Evolutionary conservation across 2,329 filamentous ascomycete species (phyloP), one percentile per base, ranked within the genome.

Genomic region (Ophiosphaerella herpotricha): DNA sequence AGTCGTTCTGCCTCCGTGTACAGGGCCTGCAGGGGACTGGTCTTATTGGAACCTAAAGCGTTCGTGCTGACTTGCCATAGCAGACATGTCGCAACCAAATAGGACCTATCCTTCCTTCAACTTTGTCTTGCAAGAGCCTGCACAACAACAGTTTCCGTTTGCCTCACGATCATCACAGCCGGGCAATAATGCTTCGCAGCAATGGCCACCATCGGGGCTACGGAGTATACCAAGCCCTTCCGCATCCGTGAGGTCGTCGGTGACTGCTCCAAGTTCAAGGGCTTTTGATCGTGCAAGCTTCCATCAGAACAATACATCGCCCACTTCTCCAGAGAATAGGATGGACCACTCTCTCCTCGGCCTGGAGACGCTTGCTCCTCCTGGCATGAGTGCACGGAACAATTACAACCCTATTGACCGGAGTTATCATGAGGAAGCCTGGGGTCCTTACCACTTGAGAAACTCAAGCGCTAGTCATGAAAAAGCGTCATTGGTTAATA

Each of bases 41-140:
- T 16, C 24, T 18, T 23, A n/a, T 54, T 41, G 43, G 18, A 46
- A 50, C 54, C 47, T 55, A 35, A 39, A 49, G 53, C 49, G 53
- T 43, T 33, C 33, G 52, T 51, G 64, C 66, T 71, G 57, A 71
- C 61, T 39, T 36, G 31, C 21, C 32, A 31, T 47, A 63, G 66
- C 35, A 58, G 54, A 52, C 42, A 72, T 72, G 69, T 57, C 66
- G 18, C 64, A 66, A 38, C 48, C 48, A 23, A 61, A 55, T 45
- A 53, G 52, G 37, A 43, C 35, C 39, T 54, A 39, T 26, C 58
- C 56, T 23, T 23, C 36, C 6, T 61, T 68, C 48, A 52, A 57
- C 31, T 54, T 55, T 33, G 45, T 39, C 38, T 40, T 56, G 38
- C 43, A 57, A 35, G 58, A 55, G 56, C 45, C 34, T 21, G 14